Evolutionary conservation across 2,329 filamentous ascomycete genomes (phyloP), one percentile per base, ranked within the genome.

Genomic region (Lojkania enalia): DNA sequence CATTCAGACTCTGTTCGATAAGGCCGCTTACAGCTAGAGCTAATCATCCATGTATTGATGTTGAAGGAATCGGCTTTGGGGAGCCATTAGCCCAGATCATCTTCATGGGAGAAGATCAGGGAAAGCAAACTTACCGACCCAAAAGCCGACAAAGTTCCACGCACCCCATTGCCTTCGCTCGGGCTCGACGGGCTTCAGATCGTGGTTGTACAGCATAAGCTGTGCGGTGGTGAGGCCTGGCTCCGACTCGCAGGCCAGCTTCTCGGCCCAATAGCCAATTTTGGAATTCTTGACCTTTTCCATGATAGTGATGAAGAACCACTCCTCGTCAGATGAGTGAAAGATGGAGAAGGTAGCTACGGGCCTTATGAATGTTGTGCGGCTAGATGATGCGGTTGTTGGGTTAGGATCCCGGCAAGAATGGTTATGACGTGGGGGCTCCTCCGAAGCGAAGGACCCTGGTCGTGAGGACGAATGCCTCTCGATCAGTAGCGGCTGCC

Each of bases 31-130:
- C n/a, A n/a, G n/a, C n/a, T n/a, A n/a, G 87, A 89, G 0, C 88
- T 87, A 51, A 95, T 94, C 88, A 95, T 95, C 90, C 89, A 95
- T 1, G 89, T 94, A 70, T 92, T 94, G 61, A 72, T 71, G 51
- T 72, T 72, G 58, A 72, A 72, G 2, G 67, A 71, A 72, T 83
- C 54, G 35, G 61, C 61, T 61, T 46, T 27, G 23, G 23, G n/a
- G n/a, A 7, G n/a, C n/a, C 23, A 27, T 27, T 27, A 27, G 23
- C 23, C n/a, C n/a, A 7, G 23, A n/a, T n/a, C n/a, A n/a, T n/a
- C n/a, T n/a, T n/a, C n/a, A n/a, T n/a, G n/a, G 14, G 12, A 37
- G 14, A 13, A 13, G 14, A 14, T 13, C 20, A 20, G 13, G n/a
- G 27, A 18, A 32, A 4, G 9, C 44, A 16, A 21, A 60, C 60